These are phyloP conservation scores for Solanum hybrid DNA, from an alignment of 305 asterid species.

Conservation along the genomic window DNA sequence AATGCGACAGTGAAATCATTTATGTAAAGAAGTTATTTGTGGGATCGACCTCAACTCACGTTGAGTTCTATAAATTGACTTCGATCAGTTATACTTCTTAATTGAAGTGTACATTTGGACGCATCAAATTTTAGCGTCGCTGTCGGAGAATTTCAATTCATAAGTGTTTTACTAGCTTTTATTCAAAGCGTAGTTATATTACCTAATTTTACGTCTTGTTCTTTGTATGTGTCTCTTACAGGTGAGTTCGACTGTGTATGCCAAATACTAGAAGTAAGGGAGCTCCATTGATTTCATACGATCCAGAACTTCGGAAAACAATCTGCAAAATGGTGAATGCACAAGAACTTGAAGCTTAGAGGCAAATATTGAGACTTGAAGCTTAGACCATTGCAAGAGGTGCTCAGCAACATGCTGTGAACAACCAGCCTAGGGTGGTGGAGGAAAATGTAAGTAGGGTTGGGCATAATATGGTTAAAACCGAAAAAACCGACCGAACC, in stretches of 20 bases:
- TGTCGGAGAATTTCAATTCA: neutral
- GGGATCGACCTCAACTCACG: neutral
- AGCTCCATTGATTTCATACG: neutral
- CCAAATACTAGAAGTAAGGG: neutral
- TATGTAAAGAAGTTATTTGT: neutral
- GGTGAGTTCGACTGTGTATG: neutral
- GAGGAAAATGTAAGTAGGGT: neutral
- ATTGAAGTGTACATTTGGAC: neutral
- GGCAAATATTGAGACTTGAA: neutral
- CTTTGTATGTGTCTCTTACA: neutral
- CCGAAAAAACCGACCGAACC: no score
- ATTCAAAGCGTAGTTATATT: neutral
- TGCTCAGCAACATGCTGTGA: neutral
- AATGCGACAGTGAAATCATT: neutral
- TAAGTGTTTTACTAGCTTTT: neutral
- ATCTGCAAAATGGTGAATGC: neutral
- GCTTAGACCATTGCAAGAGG: neutral
- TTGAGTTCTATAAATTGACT: neutral
- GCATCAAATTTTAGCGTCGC: neutral
- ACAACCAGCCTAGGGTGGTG: neutral
- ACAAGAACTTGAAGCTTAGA: neutral
- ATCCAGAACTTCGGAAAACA: neutral
- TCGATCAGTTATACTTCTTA: neutral
- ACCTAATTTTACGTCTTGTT: neutral
- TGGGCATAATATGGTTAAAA: no score